Base-by-base conservation (phyloP, 2,329 filamentous ascomycete species). In the Paraconiothyrium sp. region DNA sequence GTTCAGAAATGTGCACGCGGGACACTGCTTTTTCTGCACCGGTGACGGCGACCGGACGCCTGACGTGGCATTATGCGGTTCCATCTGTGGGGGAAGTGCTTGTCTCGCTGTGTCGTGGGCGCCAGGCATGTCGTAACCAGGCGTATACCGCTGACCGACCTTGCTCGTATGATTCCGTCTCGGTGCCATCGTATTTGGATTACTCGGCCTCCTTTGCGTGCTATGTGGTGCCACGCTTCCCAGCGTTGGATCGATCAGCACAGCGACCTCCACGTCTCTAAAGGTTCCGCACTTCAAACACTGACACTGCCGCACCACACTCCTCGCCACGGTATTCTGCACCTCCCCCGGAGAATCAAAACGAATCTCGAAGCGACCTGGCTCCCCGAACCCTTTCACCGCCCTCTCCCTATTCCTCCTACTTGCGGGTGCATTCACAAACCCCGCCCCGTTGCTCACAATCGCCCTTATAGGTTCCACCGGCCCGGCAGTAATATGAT, bases 401-500 rank as follows among this genome's bases (percentile, higher is more conserved):
- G 63, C 8, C n/a, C 55, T 39, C 27, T 55, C 70, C 35, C 61
- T 65, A 16, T 65, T 6, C 22, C 57, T 39, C 20, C 51, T 70
- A 34, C 61, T 65, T 14, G 69, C 65, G 54, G 66, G 69, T 2
- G 67, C 67, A 57, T 73, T 75, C 20, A 70, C 64, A 51, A 74
- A 76, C 0, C 74, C 73, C 20, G 71, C 67, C 1, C 75, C 76
- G 43, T 69, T 72, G 2, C 74, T 67, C 6, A 74, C 65, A 41
- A 78, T 78, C 2, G 74, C 74, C 56, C 74, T 63, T 20, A 78
- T 78, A 0, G 76, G 75, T 41, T 76, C 72, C 3, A 77, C 72
- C 14, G 58, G 63, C 3, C 76, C 76, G 52, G 76, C 70, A 0
- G 76, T 61, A 2, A 78, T 61, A 59, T 78, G 76, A 22, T 78